These are phyloP conservation scores for Aspergillus carbonarius DNA, from an alignment of 2,329 filamentous ascomycete genomes.

Conservation along the genomic window DNA sequence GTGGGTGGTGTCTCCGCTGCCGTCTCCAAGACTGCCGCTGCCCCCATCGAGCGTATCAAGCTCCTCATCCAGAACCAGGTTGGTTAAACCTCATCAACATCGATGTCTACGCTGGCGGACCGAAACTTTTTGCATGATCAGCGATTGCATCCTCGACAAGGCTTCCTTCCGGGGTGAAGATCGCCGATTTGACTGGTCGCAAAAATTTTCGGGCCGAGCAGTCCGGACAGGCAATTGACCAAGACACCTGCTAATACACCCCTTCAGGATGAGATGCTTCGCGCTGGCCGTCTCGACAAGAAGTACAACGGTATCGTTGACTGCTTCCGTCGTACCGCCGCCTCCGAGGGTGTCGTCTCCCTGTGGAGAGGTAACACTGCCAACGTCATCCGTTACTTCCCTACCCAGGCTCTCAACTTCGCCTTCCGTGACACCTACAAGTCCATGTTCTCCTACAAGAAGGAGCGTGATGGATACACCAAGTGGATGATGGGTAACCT, in stretches of 20 bases:
- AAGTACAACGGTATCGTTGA: conserved; percentile 93
- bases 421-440: conserved; percentile 99
- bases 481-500: conserved; percentile 99
- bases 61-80: conserved; percentile 99
- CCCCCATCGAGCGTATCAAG: conserved; percentile 99
- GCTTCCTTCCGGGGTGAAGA: neutral
- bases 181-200: conserved; percentile 1
- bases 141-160: neutral
- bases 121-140: neutral
- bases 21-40: conserved; percentile 99
- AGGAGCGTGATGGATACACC: conserved; percentile 96
- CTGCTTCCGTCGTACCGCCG: conserved; percentile 91
- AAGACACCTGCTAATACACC: neutral
- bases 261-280: conserved; percentile 97
- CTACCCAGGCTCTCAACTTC: conserved; percentile 99
- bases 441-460: conserved; percentile 99
- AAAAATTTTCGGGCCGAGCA: conserved; percentile 9
- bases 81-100: conserved; percentile 46
- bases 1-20: conserved; percentile 99
- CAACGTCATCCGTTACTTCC: conserved; percentile 99
- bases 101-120: neutral
- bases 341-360: conserved; percentile 88
- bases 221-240: neutral
- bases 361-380: conserved; percentile 99
- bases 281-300: conserved; percentile 95